These are phyloP conservation scores for Dalechampia spathulata DNA, from an alignment of 441 rosid species.

Conservation along the genomic window DNA sequence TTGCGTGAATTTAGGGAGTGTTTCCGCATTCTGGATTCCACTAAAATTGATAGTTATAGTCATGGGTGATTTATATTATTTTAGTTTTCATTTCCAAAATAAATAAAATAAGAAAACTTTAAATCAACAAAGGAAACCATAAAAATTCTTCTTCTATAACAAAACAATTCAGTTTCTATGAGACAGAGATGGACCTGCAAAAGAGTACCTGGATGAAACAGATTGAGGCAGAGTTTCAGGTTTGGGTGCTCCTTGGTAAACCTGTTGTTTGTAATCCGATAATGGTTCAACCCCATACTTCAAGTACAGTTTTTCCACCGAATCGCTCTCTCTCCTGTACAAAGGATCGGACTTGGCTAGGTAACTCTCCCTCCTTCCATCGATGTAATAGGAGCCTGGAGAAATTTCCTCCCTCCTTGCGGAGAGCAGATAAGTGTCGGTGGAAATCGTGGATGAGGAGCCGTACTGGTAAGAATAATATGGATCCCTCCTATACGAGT, in stretches of 20 bases:
- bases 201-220: slow-evolving; percentile 53
- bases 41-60: no score
- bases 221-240: slow-evolving; percentile 26
- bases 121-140: no score
- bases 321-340: slow-evolving; percentile 25
- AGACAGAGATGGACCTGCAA: slow-evolving; percentile 39
- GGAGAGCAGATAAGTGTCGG: slow-evolving; percentile 31
- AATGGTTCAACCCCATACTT: slow-evolving; percentile 32
- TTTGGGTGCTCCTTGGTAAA: slow-evolving; percentile 17
- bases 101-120: no score
- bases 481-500: slow-evolving; percentile 32
- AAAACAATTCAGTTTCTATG: slow-evolving; percentile 14
- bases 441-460: slow-evolving; percentile 27
- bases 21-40: no score
- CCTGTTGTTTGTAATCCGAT: slow-evolving; percentile 31
- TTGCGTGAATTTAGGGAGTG: no score
- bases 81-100: no score
- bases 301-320: slow-evolving; percentile 24
- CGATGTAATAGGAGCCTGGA: slow-evolving; percentile 11
- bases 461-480: slow-evolving; percentile 22
- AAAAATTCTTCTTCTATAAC: no score
- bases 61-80: no score
- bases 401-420: slow-evolving; percentile 29
- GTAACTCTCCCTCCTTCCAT: slow-evolving; percentile 26
- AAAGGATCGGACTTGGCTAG: slow-evolving; percentile 16